Conservation (phyloP, 331 rosid genomes). For the Pyracantha coccinea region DNA sequence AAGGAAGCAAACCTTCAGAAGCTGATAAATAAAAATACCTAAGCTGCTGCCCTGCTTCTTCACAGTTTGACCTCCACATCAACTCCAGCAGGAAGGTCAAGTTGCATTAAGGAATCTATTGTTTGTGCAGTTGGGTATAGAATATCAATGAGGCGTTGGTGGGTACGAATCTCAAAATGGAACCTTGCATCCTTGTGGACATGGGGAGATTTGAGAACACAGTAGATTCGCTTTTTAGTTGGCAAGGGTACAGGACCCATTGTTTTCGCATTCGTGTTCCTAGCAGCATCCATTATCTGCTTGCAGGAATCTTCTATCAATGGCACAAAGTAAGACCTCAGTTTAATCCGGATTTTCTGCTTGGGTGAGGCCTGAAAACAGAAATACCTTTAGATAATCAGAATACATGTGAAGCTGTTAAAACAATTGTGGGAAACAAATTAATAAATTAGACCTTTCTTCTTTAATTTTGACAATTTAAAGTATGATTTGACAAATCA, state of each 20-base stretch:
- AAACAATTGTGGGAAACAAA: no score
- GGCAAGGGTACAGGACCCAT: constrained; percentile 99
- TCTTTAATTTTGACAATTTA: background rate
- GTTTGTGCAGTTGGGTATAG: constrained; percentile 97
- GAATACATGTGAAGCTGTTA: background rate
- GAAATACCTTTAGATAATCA: constrained; percentile 12
- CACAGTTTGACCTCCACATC: constrained; percentile 98
- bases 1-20: background rate
- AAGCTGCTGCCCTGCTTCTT: constrained; percentile 13
- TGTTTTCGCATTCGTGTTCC: constrained; percentile 90
- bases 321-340: constrained; percentile 88
- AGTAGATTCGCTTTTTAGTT: constrained; percentile 74
- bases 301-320: constrained; percentile 97
- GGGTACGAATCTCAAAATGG: constrained; percentile 91
- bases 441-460: background rate
- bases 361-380: constrained; percentile 73
- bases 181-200: constrained; percentile 93
- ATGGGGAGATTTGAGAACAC: constrained; percentile 89
- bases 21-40: constrained; percentile 21
- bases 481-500: background rate
- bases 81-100: constrained; percentile 97
- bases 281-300: constrained; percentile 95
- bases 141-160: constrained; percentile 94
- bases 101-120: constrained; percentile 91
- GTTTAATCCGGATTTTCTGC: constrained; percentile 95